Percentiles rank a stretch among this genome's conserved stretches.
Evolutionary conservation across 148 eudicot species (phyloP).

Genomic region (Dysphania ambrosioides): DNA sequence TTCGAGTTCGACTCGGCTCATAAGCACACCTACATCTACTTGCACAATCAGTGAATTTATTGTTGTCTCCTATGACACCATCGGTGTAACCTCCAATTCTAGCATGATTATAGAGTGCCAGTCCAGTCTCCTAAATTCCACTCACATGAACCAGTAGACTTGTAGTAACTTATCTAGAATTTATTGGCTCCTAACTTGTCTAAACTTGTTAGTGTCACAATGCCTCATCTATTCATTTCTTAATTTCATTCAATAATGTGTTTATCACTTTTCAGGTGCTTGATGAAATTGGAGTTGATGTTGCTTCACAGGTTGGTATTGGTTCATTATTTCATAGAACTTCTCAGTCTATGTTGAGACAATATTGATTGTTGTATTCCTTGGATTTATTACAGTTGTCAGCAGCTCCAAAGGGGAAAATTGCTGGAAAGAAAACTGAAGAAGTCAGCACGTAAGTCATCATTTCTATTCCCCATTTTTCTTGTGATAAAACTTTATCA

Average conservation of each 20-base stretch:
- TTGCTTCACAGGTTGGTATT: slow-evolving; percentile 88
- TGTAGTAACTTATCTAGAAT: too few species aligned
- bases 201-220: too few species aligned
- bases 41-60: too few species aligned
- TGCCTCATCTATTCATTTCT: background rate
- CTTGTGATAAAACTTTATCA: background rate
- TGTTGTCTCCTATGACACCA: too few species aligned
- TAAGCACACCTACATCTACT: too few species aligned
- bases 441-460: slow-evolving; percentile 63
- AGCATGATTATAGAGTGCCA: too few species aligned
- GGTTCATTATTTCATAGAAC: background rate
- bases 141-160: too few species aligned
- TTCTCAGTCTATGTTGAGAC: slow-evolving; percentile 7
- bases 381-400: slow-evolving; percentile 52
- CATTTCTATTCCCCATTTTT: background rate
- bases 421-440: slow-evolving; percentile 78
- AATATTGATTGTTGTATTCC: slow-evolving; percentile 14
- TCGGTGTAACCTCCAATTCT: too few species aligned
- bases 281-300: slow-evolving; percentile 94
- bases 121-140: too few species aligned
- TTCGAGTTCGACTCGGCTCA: too few species aligned
- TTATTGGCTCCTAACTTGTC: too few species aligned
- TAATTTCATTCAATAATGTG: background rate
- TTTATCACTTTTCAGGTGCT: slow-evolving; percentile 56
- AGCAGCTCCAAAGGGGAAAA: slow-evolving; percentile 90